Conservation (phyloP, 2,329 filamentous ascomycete species). For the Colletotrichum eleusines region DNA sequence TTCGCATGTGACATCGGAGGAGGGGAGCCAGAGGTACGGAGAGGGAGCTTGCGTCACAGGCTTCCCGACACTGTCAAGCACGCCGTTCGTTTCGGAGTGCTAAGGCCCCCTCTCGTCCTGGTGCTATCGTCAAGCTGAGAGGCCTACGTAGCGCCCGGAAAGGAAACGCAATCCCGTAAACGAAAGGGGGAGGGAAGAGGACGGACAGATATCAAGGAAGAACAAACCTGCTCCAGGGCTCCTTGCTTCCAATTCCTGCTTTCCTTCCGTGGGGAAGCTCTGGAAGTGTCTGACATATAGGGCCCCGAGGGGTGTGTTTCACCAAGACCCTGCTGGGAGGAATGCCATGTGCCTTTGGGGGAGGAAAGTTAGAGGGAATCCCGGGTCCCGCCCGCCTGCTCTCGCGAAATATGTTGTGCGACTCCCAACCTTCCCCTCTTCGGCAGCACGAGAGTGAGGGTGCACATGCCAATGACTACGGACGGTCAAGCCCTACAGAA, state of each 20-base stretch:
- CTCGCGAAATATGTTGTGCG: not conserved
- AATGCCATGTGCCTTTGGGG: not conserved
- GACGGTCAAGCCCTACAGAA: not conserved
- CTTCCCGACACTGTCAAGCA: constrained; percentile 3
- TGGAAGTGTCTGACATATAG: not conserved
- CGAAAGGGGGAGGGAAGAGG: not conserved
- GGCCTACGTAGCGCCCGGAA: constrained; percentile 18
- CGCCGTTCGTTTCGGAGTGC: constrained; percentile 27
- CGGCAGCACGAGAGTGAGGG: not conserved
- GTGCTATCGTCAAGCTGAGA: constrained; percentile 5
- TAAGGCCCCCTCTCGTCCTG: not conserved
- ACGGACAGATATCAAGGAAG: too few relatives aligned
- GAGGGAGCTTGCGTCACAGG: constrained; percentile 14
- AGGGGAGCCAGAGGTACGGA: too few relatives aligned
- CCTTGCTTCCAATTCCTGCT: not conserved
- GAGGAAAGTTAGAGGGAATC: not conserved
- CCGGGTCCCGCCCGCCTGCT: not conserved
- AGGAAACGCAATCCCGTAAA: not conserved
- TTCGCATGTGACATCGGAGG: too few relatives aligned
- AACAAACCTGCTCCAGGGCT: not conserved
- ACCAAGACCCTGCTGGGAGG: not conserved
- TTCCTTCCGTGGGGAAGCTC: not conserved
- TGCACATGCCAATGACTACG: not conserved
- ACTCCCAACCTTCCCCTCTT: not conserved
- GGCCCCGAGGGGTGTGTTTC: not conserved